Evolutionary conservation across 345 rosid genomes (phyloP).

Genomic region (Citrus inodora): DNA sequence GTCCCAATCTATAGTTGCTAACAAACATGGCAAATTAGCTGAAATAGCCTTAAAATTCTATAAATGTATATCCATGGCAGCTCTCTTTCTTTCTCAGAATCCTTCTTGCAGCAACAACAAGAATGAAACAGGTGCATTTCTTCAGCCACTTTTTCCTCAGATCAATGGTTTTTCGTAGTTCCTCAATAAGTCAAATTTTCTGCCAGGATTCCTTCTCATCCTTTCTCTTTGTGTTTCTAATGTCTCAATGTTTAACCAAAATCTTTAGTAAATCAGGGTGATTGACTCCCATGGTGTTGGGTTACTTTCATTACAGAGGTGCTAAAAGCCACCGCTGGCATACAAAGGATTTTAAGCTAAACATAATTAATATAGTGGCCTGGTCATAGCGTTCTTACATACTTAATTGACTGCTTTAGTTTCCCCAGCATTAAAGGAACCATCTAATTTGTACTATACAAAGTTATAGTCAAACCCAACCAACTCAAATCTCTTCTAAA

Average conservation of each 20-base stretch:
- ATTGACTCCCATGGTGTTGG: neutral
- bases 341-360: neutral
- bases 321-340: neutral
- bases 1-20: neutral
- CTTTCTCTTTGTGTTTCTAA: neutral
- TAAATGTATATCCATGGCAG: neutral
- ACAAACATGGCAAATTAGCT: neutral
- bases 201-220: neutral
- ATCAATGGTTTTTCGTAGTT: neutral
- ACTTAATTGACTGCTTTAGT: neutral
- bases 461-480: slow-evolving; percentile 5
- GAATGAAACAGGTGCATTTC: neutral
- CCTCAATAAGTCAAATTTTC: neutral
- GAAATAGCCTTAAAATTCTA: neutral
- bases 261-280: neutral
- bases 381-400: neutral
- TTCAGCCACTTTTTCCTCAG: neutral
- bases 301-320: neutral
- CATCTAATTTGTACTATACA: neutral
- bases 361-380: neutral
- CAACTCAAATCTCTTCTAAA: slow-evolving; percentile 19
- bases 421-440: neutral
- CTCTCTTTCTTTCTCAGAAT: neutral
- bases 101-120: neutral
- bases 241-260: neutral